Evolutionary conservation across 139 green algal species (phyloP), one percentile per base, ranked within the genome.

Genomic region (Chlorella sorokiniana): DNA sequence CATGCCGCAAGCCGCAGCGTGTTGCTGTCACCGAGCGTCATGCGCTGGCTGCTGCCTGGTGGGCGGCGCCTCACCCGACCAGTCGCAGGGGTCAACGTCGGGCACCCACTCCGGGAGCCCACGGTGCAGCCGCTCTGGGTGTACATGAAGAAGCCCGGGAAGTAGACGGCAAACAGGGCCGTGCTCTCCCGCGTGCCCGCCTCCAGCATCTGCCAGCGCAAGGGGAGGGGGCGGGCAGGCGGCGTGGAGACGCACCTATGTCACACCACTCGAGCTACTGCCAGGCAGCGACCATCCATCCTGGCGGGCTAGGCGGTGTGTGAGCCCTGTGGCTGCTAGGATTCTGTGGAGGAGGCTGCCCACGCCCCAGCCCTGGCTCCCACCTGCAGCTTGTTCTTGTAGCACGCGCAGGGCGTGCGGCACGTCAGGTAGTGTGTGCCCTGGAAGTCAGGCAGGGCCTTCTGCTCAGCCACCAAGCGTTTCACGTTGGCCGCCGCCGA

Each of bases 311-410:
- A 14, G 10, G 48, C 48, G n/a, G n/a, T n/a, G n/a, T 56, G 48
- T 56, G 48, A 23, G 48, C 48, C 48, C 11, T 14, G 11, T 56
- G 48, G 11, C 48, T 56, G 48, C 14, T 10, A 23, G 11, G 48
- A 10, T 14, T 23, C 48, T 14, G 59, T 25, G 9, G 27, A 10
- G 22, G 27, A 67, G 33, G 20, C 59, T 38, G 25, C 20, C 59
- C 3, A 22, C 25, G 35, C 25, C 5, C 27, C 59, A 38, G 25
- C 59, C 27, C 59, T 31, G 38, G 37, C 38, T 18, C 71, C 20
- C 71, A 64, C 71, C 51, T 67, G 16, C 33, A 64, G 37, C 51
- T 78, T 78, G 48, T 78, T 48, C 48, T 37, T 25, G 51, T 78
- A 67, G 71, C 71, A 78, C 14, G 45, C 6, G 71, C 71, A 78